Conservation (phyloP, 345 rosid genomes). For the Eucalyptus grandis region DNA sequence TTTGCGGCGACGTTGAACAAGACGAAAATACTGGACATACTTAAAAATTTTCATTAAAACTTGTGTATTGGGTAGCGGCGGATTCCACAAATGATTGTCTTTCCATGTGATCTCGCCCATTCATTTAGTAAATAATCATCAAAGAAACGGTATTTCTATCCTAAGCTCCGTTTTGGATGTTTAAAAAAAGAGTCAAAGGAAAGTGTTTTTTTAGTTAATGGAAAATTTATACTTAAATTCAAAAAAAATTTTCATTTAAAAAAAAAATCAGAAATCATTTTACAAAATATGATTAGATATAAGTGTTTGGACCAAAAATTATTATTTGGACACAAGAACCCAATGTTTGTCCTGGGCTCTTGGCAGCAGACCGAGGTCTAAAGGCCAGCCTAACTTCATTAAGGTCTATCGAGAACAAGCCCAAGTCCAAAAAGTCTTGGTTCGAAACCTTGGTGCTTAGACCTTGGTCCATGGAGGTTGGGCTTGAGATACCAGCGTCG, state of each 20-base stretch:
- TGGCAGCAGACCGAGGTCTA: fast-evolving
- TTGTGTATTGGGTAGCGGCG: neutral
- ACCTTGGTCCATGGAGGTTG: neutral
- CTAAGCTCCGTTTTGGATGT: neutral
- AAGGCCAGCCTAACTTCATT: fast-evolving
- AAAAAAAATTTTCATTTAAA: too few species aligned
- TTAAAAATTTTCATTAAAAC: neutral
- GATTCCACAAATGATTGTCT: neutral
- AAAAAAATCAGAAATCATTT: too few species aligned
- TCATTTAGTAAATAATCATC: neutral
- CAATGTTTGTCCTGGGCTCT: fast-evolving
- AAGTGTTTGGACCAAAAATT: neutral
- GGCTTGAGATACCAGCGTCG: fast-evolving
- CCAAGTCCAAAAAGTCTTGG: fast-evolving
- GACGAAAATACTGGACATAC: neutral
- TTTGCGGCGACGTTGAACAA: neutral
- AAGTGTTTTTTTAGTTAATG: neutral
- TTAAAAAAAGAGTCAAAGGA: neutral
- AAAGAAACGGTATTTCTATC: too few species aligned
- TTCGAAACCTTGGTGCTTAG: fast-evolving
- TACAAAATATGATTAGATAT: too few species aligned
- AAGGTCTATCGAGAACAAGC: neutral
- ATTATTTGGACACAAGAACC: neutral
- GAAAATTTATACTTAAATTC: too few species aligned
- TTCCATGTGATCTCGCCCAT: neutral